Percentiles rank a stretch among this genome's conserved stretches.
These are phyloP conservation scores for Leccinum subtestaceum DNA, from an alignment of 768 basidiomycete species.

Conservation along the genomic window DNA sequence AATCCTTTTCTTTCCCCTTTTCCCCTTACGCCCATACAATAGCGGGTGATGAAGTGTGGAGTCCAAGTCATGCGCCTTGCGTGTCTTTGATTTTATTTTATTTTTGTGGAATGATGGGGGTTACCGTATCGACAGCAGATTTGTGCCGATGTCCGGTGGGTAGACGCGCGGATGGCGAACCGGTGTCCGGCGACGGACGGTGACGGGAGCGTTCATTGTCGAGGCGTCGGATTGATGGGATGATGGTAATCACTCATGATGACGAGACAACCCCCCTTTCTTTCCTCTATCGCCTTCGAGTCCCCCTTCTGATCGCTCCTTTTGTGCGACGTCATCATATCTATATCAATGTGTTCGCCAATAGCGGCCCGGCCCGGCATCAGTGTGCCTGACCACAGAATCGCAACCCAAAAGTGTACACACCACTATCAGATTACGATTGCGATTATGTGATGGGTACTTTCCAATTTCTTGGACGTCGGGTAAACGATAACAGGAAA, in stretches of 20 bases:
- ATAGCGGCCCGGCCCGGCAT: slow-evolving; percentile 2
- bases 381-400: slow-evolving; percentile 18
- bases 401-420: not conserved
- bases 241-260: not conserved
- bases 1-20: no score
- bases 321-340: not conserved
- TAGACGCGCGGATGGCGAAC: no score
- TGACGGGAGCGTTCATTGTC: not conserved
- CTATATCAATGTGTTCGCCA: not conserved
- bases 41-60: no score
- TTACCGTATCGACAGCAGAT: not conserved
- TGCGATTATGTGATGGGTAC: not conserved
- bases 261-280: not conserved
- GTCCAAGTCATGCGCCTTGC: not conserved
- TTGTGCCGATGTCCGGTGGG: no score
- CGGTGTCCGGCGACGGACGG: not conserved
- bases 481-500: not conserved
- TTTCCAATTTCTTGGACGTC: slow-evolving; percentile 3
- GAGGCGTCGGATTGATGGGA: not conserved
- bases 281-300: not conserved
- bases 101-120: not conserved
- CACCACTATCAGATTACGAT: slow-evolving; percentile 6
- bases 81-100: not conserved
- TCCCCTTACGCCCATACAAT: no score
- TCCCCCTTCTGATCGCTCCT: not conserved